Evolutionary conservation across 2,329 filamentous ascomycete species (phyloP).

Genomic region (Colletotrichum lupini): DNA sequence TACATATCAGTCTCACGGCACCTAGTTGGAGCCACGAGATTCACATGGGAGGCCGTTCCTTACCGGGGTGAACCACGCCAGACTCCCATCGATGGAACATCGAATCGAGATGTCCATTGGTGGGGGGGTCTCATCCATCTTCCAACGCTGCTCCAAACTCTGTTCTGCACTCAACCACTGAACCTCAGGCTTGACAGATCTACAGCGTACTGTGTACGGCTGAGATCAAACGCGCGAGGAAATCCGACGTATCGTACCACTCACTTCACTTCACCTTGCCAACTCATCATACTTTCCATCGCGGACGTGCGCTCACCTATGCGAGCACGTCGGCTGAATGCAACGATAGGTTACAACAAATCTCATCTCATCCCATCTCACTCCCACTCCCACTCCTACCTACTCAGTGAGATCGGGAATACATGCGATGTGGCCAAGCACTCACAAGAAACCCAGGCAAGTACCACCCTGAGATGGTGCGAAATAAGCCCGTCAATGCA

Average conservation of each 20-base stretch:
- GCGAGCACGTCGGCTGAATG: neutral
- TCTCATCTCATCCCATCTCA: slow-evolving; percentile 1
- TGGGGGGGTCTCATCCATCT: neutral
- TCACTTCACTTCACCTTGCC: neutral
- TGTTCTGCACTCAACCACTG: neutral
- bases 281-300: neutral
- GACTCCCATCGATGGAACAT: slow-evolving; percentile 1
- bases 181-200: neutral
- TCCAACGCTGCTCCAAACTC: neutral
- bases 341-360: neutral
- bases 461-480: slow-evolving; percentile 15
- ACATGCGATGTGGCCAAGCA: too few relatives aligned
- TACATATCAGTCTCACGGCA: too few relatives aligned
- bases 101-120: slow-evolving; percentile 12
- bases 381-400: neutral
- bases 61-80: slow-evolving; percentile 9
- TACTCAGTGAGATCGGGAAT: neutral
- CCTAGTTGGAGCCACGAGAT: too few relatives aligned
- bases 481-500: slow-evolving; percentile 31
- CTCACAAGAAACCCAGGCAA: neutral
- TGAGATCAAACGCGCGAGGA: neutral
- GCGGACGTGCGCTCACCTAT: slow-evolving; percentile 17
- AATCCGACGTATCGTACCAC: neutral
- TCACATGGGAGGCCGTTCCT: too few relatives aligned
- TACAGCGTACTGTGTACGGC: neutral